These are phyloP conservation scores for Boletellus sp. DNA, from an alignment of 768 basidiomycete genomes.

Conservation along the genomic window DNA sequence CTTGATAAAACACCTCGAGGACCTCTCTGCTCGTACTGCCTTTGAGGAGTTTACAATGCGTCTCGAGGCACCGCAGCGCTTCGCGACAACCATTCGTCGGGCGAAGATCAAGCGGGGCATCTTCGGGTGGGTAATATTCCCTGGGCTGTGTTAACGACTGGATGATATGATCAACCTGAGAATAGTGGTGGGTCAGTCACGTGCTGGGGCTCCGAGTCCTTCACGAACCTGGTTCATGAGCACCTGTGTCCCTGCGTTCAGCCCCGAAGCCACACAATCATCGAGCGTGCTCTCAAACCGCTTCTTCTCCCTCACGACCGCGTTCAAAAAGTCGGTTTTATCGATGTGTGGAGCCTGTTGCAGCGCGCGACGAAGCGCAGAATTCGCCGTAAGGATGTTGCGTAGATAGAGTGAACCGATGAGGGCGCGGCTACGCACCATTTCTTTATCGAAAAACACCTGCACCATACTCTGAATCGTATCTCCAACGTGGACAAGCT, in stretches of 20 bases:
- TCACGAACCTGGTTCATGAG: conserved; percentile 82
- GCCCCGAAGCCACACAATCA: conserved; percentile 87
- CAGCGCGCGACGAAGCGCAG: background rate
- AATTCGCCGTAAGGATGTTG: background rate
- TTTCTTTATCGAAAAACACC: conserved; percentile 96
- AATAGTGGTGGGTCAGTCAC: background rate
- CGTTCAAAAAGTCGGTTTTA: conserved; percentile 88
- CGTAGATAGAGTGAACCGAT: background rate
- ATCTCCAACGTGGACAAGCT: conserved; percentile 94
- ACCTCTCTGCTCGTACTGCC: conserved; percentile 96
- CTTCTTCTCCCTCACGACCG: conserved; percentile 94
- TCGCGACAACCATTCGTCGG: conserved; percentile 88
- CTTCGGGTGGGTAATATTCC: conserved; percentile 89
- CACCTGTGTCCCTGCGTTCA: conserved; percentile 94
- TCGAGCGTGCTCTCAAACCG: conserved; percentile 89
- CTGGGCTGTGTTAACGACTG: conserved; percentile 74
- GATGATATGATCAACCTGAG: conserved; percentile 90
- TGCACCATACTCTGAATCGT: conserved; percentile 98
- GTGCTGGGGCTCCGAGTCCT: background rate
- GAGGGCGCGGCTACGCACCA: conserved; percentile 46
- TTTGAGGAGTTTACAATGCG: conserved; percentile 86
- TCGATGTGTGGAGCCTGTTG: conserved; percentile 81
- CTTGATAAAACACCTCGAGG: conserved; percentile 96
- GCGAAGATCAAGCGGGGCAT: conserved; percentile 71
- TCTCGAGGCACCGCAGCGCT: conserved; percentile 83